phyloP scores from a whole-genome alignment of 441 rosid genomes.

The Pelargonium fulgidum region DNA sequence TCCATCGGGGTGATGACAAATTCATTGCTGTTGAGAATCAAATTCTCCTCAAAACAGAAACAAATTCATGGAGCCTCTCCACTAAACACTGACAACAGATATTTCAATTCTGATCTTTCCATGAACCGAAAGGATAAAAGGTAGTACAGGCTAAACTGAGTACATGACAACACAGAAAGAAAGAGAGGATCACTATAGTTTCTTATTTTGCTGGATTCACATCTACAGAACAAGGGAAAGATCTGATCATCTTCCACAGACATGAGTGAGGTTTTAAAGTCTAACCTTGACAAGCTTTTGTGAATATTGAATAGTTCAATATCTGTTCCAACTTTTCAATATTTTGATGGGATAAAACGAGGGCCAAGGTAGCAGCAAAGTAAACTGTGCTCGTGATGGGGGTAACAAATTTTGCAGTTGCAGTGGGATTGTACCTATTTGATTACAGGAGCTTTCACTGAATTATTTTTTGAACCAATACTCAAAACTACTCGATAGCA shows the following conservation, averaged over 20 bases:
- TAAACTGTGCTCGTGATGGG: not conserved
- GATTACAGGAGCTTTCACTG: not conserved
- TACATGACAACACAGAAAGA: not conserved
- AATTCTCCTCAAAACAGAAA: slow-evolving; percentile 46
- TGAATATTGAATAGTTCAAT: not conserved
- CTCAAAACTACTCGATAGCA: too few relatives aligned
- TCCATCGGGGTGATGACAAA: slow-evolving; percentile 90
- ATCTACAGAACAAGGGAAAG: not conserved
- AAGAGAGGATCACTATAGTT: not conserved
- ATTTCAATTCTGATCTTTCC: slow-evolving; percentile 22
- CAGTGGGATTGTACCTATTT: not conserved
- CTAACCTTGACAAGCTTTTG: not conserved
- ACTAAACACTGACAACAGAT: not conserved
- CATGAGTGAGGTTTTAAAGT: too few relatives aligned
- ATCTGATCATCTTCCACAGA: not conserved
- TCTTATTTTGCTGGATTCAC: too few relatives aligned
- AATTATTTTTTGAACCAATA: too few relatives aligned
- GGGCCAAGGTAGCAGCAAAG: not conserved
- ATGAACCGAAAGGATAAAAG: slow-evolving; percentile 26
- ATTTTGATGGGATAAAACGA: not conserved
- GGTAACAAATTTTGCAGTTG: not conserved
- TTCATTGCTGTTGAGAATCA: slow-evolving; percentile 65
- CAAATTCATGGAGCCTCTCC: slow-evolving; percentile 18
- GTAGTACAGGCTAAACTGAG: slow-evolving; percentile 2
- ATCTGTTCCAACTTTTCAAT: slow-evolving; percentile 4